phyloP scores from a whole-genome alignment of 2,329 filamentous ascomycete species.

The Clonostachys chloroleuca region DNA sequence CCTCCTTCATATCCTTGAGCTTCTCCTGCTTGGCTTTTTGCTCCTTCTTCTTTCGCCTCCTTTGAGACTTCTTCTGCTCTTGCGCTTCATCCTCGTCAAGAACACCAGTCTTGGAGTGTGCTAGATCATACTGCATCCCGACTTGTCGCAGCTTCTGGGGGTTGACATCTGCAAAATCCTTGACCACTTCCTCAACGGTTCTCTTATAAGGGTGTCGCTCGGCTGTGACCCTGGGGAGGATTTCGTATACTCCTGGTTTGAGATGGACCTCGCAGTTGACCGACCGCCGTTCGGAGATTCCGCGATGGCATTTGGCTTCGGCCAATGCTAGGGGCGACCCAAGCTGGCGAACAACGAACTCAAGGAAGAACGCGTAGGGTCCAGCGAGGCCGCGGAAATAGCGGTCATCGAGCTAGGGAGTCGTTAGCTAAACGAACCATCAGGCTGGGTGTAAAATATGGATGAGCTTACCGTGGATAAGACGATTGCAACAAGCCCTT shows the following conservation, averaged over 20 bases:
- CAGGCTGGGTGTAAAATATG: too few species aligned
- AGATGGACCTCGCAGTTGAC: conserved; percentile 70
- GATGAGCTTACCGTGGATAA: conserved; percentile 25
- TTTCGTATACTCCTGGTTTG: conserved; percentile 62
- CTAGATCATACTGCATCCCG: conserved; percentile 56
- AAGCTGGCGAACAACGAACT: conserved; percentile 33
- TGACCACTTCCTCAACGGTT: conserved; percentile 57
- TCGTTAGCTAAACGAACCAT: too few species aligned
- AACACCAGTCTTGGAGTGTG: conserved; percentile 53
- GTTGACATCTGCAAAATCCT: conserved; percentile 30
- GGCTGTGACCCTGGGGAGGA: conserved; percentile 66
- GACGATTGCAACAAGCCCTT: conserved; percentile 35
- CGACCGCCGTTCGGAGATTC: conserved; percentile 48
- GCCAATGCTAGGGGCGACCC: neutral
- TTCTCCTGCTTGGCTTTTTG: conserved; percentile 6
- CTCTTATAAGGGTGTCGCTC: conserved; percentile 30
- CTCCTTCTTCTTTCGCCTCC: conserved; percentile 17
- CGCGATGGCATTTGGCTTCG: conserved; percentile 3
- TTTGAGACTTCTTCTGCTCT: conserved; percentile 14
- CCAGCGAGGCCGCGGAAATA: conserved; percentile 40
- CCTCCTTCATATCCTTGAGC: conserved; percentile 10
- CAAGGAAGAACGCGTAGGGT: conserved; percentile 33
- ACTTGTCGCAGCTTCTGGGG: conserved; percentile 62
- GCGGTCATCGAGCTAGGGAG: conserved; percentile 33
- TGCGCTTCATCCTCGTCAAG: conserved; percentile 38